phyloP scores from a whole-genome alignment of 495 filamentous ascomycete genomes.

The Penicillium paradoxum region DNA sequence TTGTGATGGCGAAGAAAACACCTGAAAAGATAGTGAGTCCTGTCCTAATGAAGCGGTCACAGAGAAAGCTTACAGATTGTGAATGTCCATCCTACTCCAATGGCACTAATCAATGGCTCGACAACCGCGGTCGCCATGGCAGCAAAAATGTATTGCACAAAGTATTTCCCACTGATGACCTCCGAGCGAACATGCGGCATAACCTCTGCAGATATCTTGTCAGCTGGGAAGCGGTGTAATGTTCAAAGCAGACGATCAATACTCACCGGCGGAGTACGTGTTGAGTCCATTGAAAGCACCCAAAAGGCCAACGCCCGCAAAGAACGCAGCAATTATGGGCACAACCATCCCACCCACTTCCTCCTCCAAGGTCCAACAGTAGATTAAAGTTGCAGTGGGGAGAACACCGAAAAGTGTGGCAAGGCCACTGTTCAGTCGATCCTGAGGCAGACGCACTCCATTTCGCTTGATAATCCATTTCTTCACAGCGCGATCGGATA shows the following conservation, averaged over 20 bases:
- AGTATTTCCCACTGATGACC: conserved; percentile 70
- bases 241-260: conserved; percentile 29
- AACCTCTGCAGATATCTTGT: conserved; percentile 24
- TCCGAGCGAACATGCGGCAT: conserved; percentile 51
- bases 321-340: conserved; percentile 63
- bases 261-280: conserved; percentile 68
- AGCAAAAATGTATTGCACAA: conserved; percentile 65
- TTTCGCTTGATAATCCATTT: conserved; percentile 53
- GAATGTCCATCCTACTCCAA: conserved; percentile 62
- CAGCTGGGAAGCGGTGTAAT: background rate
- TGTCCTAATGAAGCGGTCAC: background rate
- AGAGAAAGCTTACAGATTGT: conserved; percentile 36
- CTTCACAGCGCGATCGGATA: conserved; percentile 62
- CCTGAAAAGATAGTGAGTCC: conserved; percentile 18
- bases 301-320: conserved; percentile 62
- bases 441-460: conserved; percentile 64
- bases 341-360: conserved; percentile 59
- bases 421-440: conserved; percentile 62
- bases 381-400: conserved; percentile 60
- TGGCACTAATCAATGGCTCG: conserved; percentile 57
- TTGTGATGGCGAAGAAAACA: conserved; percentile 31
- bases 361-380: conserved; percentile 66
- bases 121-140: conserved; percentile 60
- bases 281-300: conserved; percentile 69
- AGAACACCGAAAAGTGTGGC: conserved; percentile 57